Evolutionary conservation across 805 yeast genomes (phyloP).

Genomic region (Metschnikowia baotianmanensis): DNA sequence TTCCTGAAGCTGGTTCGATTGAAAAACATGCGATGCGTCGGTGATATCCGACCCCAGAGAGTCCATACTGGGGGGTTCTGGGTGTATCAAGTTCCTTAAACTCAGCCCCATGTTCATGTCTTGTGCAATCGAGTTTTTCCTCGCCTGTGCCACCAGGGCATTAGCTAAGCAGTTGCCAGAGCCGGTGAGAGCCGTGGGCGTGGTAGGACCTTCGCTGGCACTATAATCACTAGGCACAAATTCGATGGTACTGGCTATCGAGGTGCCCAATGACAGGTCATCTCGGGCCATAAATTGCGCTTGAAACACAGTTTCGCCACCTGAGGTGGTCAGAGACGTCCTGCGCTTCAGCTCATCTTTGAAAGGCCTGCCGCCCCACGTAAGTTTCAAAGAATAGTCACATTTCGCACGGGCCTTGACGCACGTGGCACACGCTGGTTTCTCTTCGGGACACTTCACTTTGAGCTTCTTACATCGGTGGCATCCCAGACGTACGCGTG

Average conservation of each 20-base stretch:
- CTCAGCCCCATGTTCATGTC: background rate
- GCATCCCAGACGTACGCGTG: conserved; percentile 58
- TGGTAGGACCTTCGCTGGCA: background rate
- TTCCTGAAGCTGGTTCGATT: too few species aligned
- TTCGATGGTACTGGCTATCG: conserved; percentile 5
- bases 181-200: background rate
- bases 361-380: conserved; percentile 77
- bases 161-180: background rate
- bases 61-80: too few species aligned
- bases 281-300: background rate
- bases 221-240: conserved; percentile 9
- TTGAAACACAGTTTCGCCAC: background rate
- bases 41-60: too few species aligned
- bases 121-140: background rate
- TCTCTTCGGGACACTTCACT: conserved; percentile 67
- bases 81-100: too few species aligned
- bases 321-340: background rate
- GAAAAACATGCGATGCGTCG: too few species aligned
- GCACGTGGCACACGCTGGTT: conserved; percentile 63
- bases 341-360: conserved; percentile 41
- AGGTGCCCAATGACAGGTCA: background rate
- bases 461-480: conserved; percentile 59
- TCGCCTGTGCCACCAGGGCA: background rate
- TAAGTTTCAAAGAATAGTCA: conserved; percentile 60
- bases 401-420: conserved; percentile 45